A percentile compares a stretch with the other conserved stretches of the same genome.
Evolutionary conservation across 805 yeast species (phyloP).

Genomic region (Saturnispora gosingensis): DNA sequence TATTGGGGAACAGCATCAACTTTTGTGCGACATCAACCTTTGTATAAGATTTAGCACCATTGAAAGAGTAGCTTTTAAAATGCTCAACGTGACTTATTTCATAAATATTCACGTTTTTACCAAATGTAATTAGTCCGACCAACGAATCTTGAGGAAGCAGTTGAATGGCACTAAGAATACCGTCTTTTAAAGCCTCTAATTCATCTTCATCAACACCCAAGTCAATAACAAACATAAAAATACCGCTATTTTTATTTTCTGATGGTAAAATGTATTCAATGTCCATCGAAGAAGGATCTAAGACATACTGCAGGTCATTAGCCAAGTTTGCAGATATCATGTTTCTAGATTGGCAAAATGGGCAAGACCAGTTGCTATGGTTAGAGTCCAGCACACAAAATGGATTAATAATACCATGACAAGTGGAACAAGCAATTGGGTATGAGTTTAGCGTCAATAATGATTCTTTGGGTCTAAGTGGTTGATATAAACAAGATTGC

Average conservation of each 20-base stretch:
- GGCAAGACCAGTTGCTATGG: constrained; percentile 42
- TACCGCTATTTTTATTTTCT: constrained; percentile 24
- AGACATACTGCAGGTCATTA: constrained; percentile 28
- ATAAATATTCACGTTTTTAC: constrained; percentile 50
- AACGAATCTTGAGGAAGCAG: constrained; percentile 44
- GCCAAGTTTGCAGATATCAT: constrained; percentile 23
- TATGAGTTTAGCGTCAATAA: constrained; percentile 31
- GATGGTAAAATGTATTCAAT: constrained; percentile 38
- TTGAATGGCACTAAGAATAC: constrained; percentile 34
- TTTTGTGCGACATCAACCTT: constrained; percentile 37
- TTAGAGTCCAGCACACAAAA: constrained; percentile 31
- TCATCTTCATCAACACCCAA: constrained; percentile 41
- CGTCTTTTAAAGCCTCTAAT: constrained; percentile 41
- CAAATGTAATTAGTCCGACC: constrained; percentile 51
- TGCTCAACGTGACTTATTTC: constrained; percentile 35
- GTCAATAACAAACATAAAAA: constrained; percentile 49
- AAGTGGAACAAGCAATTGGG: constrained; percentile 43
- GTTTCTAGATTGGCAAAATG: constrained; percentile 44
- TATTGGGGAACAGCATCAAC: constrained; percentile 29
- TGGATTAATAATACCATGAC: constrained; percentile 48
- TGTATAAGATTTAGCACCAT: constrained; percentile 46
- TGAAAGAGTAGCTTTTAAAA: constrained; percentile 36
- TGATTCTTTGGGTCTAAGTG: constrained; percentile 39
- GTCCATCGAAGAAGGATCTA: constrained; percentile 34
- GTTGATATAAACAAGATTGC: constrained; percentile 49